Evolutionary conservation across 2,329 filamentous ascomycete genomes (phyloP).

Genomic region (Orbilia ellipsospora): DNA sequence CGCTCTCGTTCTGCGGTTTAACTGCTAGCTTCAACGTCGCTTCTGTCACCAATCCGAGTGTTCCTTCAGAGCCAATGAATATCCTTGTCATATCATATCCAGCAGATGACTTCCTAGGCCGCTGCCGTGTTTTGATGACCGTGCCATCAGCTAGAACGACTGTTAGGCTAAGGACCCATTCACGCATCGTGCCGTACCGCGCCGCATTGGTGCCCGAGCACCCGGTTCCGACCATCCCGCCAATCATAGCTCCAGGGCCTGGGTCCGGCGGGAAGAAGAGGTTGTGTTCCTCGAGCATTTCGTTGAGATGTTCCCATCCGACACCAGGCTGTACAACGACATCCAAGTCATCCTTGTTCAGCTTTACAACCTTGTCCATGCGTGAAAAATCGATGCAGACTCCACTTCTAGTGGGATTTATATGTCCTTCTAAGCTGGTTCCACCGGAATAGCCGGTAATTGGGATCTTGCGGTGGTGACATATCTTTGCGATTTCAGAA

Average conservation of each 20-base stretch:
- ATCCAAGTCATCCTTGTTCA: constrained; percentile 82
- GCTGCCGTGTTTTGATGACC: constrained; percentile 79
- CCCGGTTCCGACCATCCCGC: constrained; percentile 82
- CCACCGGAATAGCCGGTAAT: constrained; percentile 89
- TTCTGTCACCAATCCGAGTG: constrained; percentile 82
- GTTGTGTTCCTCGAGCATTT: constrained; percentile 76
- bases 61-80: constrained; percentile 85
- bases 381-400: constrained; percentile 86
- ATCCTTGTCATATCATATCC: constrained; percentile 84
- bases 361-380: constrained; percentile 81
- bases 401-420: constrained; percentile 81
- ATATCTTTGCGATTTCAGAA: constrained; percentile 86
- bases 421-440: constrained; percentile 90
- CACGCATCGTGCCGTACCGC: constrained; percentile 85
- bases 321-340: constrained; percentile 82
- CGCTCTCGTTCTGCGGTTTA: constrained; percentile 78
- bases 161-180: constrained; percentile 85
- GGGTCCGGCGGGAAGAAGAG: constrained; percentile 94
- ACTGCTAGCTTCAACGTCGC: constrained; percentile 83
- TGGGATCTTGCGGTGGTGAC: constrained; percentile 81
- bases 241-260: constrained; percentile 90
- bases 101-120: constrained; percentile 83
- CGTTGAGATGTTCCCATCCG: constrained; percentile 87
- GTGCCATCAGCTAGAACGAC: constrained; percentile 82
- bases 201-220: constrained; percentile 79